Conservation (phyloP, 1,139 yeast genomes). For the Hyphopichia khmerensis region DNA sequence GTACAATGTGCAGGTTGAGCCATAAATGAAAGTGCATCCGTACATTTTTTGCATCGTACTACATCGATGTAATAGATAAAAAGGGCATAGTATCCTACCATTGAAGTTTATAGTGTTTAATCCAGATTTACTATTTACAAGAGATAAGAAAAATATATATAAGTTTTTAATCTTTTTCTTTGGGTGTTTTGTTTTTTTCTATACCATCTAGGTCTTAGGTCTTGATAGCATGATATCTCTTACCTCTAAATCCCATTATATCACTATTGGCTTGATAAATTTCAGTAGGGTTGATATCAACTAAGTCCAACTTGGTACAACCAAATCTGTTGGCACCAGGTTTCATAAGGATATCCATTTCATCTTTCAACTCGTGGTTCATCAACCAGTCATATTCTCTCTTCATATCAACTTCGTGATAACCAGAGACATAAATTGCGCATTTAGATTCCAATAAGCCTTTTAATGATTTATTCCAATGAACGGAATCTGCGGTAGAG, state of each 20-base stretch:
- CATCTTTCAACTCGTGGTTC: constrained; percentile 58
- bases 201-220: no score
- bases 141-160: neutral
- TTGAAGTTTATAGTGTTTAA: neutral
- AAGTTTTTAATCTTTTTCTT: no score
- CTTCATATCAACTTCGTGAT: constrained; percentile 68
- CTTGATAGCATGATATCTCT: constrained; percentile 82
- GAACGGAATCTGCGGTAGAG: constrained; percentile 76
- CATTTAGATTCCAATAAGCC: constrained; percentile 91
- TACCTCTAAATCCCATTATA: constrained; percentile 90
- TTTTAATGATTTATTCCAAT: constrained; percentile 81
- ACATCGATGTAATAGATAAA: neutral
- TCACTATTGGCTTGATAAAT: constrained; percentile 89
- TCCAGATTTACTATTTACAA: neutral
- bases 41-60: no score
- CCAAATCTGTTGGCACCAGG: constrained; percentile 72
- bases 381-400: constrained; percentile 75
- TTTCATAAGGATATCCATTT: constrained; percentile 78
- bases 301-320: constrained; percentile 91
- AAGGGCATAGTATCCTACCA: neutral
- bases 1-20: neutral
- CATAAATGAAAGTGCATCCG: neutral
- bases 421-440: constrained; percentile 87
- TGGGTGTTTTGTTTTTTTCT: no score
- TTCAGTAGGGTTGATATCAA: constrained; percentile 88